Evolutionary conservation across 257 asterid genomes (phyloP).

Genomic region (Primulina tabacum): DNA sequence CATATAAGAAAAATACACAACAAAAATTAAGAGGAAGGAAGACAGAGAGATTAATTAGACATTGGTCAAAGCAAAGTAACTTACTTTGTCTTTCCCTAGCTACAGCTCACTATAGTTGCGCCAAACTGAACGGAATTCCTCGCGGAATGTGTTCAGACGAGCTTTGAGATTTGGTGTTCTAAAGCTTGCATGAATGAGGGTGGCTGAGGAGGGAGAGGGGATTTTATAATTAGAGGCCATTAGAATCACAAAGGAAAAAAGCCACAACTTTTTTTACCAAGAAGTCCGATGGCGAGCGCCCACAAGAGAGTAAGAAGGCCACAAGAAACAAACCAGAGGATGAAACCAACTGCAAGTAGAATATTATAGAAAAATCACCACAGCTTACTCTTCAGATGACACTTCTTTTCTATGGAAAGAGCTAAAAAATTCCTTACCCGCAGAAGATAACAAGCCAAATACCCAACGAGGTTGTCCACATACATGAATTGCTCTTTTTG

Average conservation of each 20-base stretch:
- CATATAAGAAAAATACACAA: neutral
- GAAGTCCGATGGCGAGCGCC: conserved; percentile 70
- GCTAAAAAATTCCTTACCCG: conserved; percentile 37
- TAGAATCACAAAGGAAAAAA: conserved; percentile 15
- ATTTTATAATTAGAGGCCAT: conserved; percentile 8
- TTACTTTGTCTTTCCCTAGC: conserved; percentile 30
- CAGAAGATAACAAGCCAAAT: conserved; percentile 60
- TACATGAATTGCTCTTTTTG: conserved; percentile 70
- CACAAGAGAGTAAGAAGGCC: conserved; percentile 60
- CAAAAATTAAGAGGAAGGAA: neutral
- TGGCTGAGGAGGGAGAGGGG: conserved; percentile 47
- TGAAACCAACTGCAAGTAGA: conserved; percentile 59
- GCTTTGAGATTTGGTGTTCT: conserved; percentile 98
- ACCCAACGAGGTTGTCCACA: conserved; percentile 97
- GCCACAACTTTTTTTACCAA: conserved; percentile 45
- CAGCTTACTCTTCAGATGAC: neutral
- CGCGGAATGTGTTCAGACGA: conserved; percentile 93
- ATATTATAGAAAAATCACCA: conserved; percentile 6
- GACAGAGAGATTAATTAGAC: conserved; percentile 9
- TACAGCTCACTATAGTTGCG: conserved; percentile 91
- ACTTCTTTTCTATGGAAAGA: neutral
- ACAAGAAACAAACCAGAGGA: conserved; percentile 83
- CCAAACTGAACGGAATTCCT: conserved; percentile 97
- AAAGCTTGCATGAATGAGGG: conserved; percentile 80
- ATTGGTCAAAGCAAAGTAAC: conserved; percentile 28